Evolutionary conservation across 2,329 filamentous ascomycete genomes (phyloP), one percentile per base, ranked within the genome.

Genomic region (Byssothecium circinans): DNA sequence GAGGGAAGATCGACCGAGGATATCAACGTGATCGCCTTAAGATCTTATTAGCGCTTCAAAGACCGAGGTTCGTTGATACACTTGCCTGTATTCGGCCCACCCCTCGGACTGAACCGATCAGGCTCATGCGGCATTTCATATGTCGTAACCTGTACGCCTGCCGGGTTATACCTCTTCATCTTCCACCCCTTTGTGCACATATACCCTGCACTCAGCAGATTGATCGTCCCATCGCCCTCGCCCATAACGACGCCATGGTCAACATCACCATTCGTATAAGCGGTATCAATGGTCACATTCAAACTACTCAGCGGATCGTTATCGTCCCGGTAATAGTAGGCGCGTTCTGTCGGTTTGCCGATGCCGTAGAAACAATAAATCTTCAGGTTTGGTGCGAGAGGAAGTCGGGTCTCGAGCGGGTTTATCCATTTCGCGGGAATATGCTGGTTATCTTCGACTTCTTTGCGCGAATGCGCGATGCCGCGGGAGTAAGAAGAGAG

Each of bases 351-450:
- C 3, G 89, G 87, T 69, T 97, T 99, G 2, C 92, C 92, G 3
- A 96, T 84, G 17, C 88, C 94, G 67, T 99, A 97, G 76, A 99
- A 97, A 74, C 94, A 97, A 74, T 91, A 97, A 11, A 99, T 89
- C 69, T 96, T 96, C 64, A 99, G 77, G 63, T 84, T 89, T 0
- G 94, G 92, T 1, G 94, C 92, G 17, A 90, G 78, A 0, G 94
- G 94, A 0, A 97, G 78, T 2, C 92, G 82, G 0, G 89, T 88
- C 69, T 97, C 92, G 1, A 97, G 82, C 0, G 94, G 94, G 65
- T 99, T 99, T 52, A 96, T 83, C 94, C 94, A 99, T 67, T 95
- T 99, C 0, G 68, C 58, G 1, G 75, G 76, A n/a, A 76, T 69
- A 27, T 53, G 53, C 43, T 77, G 71, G 56, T 79, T 79, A 42